Evolutionary conservation across 257 asterid genomes (phyloP).

Genomic region (Handroanthus guayacan): DNA sequence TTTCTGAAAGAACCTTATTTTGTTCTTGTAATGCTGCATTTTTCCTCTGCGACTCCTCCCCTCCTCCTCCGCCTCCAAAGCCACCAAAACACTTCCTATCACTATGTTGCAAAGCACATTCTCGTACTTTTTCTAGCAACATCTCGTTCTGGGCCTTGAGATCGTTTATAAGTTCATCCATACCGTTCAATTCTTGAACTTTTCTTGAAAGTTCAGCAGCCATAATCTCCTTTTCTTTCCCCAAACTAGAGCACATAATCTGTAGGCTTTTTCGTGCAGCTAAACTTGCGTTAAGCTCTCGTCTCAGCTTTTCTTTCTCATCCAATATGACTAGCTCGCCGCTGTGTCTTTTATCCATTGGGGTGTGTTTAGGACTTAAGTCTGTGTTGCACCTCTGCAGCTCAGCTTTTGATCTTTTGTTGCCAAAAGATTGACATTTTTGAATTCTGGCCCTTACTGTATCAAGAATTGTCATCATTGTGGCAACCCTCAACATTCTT

Average conservation of each 20-base stretch:
- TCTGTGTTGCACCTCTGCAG: slow-evolving; percentile 55
- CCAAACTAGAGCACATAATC: slow-evolving; percentile 72
- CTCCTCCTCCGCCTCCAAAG: not conserved
- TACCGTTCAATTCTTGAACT: slow-evolving; percentile 54
- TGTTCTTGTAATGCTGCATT: slow-evolving; percentile 53
- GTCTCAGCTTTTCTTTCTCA: slow-evolving; percentile 61
- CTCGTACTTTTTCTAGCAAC: slow-evolving; percentile 52
- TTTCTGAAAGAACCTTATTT: slow-evolving; percentile 50
- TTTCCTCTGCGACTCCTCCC: slow-evolving; percentile 42
- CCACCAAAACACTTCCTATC: not conserved
- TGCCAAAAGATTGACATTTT: slow-evolving; percentile 69
- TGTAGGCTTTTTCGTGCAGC: slow-evolving; percentile 71
- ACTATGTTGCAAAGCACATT: slow-evolving; percentile 37
- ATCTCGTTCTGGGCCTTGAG: slow-evolving; percentile 57
- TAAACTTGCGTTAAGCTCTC: slow-evolving; percentile 55
- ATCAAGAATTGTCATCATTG: slow-evolving; percentile 84
- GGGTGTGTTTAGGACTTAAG: slow-evolving; percentile 20
- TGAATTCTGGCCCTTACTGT: slow-evolving; percentile 63
- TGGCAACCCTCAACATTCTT: slow-evolving; percentile 85
- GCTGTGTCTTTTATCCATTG: slow-evolving; percentile 39
- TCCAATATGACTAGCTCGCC: slow-evolving; percentile 33
- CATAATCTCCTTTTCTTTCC: slow-evolving; percentile 82
- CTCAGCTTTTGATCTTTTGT: slow-evolving; percentile 38
- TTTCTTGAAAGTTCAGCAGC: slow-evolving; percentile 63
- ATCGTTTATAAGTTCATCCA: slow-evolving; percentile 61